Conservation (phyloP, 257 asterid genomes). For the Solanum corneliomulleri region DNA sequence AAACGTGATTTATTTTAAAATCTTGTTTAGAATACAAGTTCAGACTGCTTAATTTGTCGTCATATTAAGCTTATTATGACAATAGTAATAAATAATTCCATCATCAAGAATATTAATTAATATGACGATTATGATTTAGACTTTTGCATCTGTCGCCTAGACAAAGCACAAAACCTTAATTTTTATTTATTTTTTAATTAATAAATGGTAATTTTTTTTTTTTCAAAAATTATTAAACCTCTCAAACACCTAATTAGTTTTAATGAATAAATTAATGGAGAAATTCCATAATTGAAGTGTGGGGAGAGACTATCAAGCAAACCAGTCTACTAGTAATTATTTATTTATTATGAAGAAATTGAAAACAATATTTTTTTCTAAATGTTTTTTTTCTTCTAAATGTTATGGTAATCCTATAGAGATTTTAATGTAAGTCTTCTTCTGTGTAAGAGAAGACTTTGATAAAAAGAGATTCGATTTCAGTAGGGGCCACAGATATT, state of each 20-base stretch:
- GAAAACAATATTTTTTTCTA: background rate
- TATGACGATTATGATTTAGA: background rate
- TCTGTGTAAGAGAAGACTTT: background rate
- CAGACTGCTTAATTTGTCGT: background rate
- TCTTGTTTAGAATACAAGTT: background rate
- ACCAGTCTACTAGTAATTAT: background rate
- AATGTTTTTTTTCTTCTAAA: background rate
- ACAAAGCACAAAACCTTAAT: background rate
- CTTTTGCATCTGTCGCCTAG: background rate
- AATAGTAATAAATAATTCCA: background rate
- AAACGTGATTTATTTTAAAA: background rate
- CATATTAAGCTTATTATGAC: background rate
- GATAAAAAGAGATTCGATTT: background rate
- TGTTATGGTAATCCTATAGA: background rate
- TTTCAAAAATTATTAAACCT: background rate
- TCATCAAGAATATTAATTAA: background rate
- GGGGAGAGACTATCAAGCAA: background rate
- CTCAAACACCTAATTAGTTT: background rate
- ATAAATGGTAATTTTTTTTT: background rate
- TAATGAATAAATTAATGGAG: background rate
- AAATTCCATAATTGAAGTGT: background rate
- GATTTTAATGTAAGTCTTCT: background rate
- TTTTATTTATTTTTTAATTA: background rate
- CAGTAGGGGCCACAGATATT: background rate
- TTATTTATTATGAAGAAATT: background rate